Percentiles rank a stretch among this genome's conserved stretches.
These are phyloP conservation scores for Neckera pumila DNA, from an alignment of 225 moss, liverwort and hornwort species.

Conservation along the genomic window DNA sequence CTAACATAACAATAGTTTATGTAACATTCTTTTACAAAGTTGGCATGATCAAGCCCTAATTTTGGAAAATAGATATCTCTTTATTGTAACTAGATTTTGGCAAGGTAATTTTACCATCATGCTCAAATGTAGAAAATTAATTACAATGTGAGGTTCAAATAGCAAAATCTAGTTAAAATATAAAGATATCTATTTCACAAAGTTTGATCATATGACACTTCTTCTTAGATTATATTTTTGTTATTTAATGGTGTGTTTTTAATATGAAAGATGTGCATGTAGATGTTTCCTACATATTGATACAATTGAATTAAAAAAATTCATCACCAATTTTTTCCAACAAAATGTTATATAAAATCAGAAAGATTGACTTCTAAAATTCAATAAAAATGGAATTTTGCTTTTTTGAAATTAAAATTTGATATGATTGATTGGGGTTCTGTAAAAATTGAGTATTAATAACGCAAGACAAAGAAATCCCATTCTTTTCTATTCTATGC, in stretches of 20 bases:
- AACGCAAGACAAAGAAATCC: background rate
- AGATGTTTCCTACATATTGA: background rate
- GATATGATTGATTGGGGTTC: background rate
- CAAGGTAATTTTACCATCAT: too few relatives aligned
- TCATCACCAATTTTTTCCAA: background rate
- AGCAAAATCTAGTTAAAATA: background rate
- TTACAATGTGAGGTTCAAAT: too few relatives aligned
- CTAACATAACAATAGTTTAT: background rate
- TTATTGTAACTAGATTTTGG: background rate
- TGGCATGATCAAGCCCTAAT: too few relatives aligned
- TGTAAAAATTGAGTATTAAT: background rate
- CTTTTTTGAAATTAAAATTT: fast-evolving
- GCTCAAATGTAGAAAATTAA: too few relatives aligned
- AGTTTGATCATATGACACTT: too few relatives aligned
- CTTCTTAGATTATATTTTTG: too few relatives aligned
- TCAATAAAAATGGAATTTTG: background rate
- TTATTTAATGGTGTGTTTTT: too few relatives aligned
- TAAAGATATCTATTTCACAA: background rate
- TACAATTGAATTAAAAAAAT: background rate
- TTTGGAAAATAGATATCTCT: background rate
- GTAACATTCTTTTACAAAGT: too few relatives aligned
- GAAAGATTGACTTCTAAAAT: too few relatives aligned
- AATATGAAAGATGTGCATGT: too few relatives aligned
- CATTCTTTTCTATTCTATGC: background rate
- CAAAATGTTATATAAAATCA: background rate